Conservation (phyloP, 768 basidiomycete genomes). For the Lactarius deliciosus region DNA sequence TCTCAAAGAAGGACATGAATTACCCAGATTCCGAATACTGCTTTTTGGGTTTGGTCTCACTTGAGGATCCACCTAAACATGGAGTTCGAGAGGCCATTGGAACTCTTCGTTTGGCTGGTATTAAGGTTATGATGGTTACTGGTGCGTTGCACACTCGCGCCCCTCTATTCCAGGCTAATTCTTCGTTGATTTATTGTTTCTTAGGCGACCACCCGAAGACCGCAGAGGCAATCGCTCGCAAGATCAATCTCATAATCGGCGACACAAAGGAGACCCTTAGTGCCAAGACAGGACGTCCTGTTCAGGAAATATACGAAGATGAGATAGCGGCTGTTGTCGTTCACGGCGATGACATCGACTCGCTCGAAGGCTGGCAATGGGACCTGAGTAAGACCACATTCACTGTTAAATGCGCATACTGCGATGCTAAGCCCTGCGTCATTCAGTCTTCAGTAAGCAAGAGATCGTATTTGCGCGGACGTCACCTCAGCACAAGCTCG, state of each 20-base stretch:
- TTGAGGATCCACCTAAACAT: constrained; percentile 71
- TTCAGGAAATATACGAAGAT: constrained; percentile 65
- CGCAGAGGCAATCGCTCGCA: constrained; percentile 70
- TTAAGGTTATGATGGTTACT: constrained; percentile 78
- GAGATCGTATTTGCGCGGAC: constrained; percentile 74
- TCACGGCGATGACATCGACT: constrained; percentile 67
- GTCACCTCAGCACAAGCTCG: constrained; percentile 70
- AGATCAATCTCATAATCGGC: constrained; percentile 67
- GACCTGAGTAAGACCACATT: constrained; percentile 56
- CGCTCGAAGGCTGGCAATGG: constrained; percentile 70
- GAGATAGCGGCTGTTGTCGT: constrained; percentile 65
- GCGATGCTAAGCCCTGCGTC: neutral
- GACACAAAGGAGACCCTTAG: constrained; percentile 63
- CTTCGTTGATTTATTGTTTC: neutral
- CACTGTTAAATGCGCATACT: constrained; percentile 3
- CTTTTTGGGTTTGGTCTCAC: constrained; percentile 63
- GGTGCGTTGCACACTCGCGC: constrained; percentile 38
- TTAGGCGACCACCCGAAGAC: constrained; percentile 70
- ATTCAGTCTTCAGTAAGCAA: constrained; percentile 59
- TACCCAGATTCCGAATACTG: constrained; percentile 59
- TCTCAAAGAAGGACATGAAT: constrained; percentile 53
- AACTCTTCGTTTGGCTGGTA: constrained; percentile 66
- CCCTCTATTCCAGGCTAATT: neutral
- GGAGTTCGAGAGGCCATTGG: constrained; percentile 72
- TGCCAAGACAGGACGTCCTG: constrained; percentile 51